Evolutionary conservation across 768 basidiomycete genomes (phyloP), one percentile per base, ranked within the genome.

Genomic region (Melanogaster broomeanus): DNA sequence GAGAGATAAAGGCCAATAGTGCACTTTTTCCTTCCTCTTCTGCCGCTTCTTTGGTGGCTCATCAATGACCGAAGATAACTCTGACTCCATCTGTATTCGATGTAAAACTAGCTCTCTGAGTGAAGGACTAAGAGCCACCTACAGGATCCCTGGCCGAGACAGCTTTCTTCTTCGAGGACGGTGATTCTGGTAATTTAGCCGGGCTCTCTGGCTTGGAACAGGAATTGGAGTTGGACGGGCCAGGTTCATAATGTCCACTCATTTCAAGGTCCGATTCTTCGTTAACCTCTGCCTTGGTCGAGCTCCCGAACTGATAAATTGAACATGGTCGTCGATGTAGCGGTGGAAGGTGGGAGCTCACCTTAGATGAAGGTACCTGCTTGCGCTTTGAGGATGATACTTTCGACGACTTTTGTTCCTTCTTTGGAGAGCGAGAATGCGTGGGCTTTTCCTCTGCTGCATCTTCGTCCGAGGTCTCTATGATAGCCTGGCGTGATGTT

Each of bases 1-100:
- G 19, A 30, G 24, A 44, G 1, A 2, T 21, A 1, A 12, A 18
- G 47, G 15, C 8, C 34, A 48, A 3, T n/a, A 34, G 24, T 13
- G 19, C 30, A 74, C 76, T 60, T 67, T 73, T 41, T 67, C 68
- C 58, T 74, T 74, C 12, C 66, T 63, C 53, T 74, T 77, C 48
- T 72, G 74, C 54, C 64, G 70, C 56, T 82, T 82, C 8, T 77
- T 76, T 10, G 77, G 77, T 41, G 72, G 72, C 30, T 85, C 83
- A 53, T 86, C 84, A 22, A 80, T 70, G 15, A 87, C 72, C 6
- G 78, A 77, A 6, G 85, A 84, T 27, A 85, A 59, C 49, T 85
- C 84, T 5, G 84, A 81, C 22, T 59, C 62, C 53, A 57, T 54
- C 65, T 66, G 28, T 27, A 30, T 18, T 6, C 13, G 8, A n/a